Percentiles rank a stretch among this genome's conserved stretches.
Evolutionary conservation across 2,329 filamentous ascomycete genomes (phyloP).

Genomic region (Talaromyces atroroseus): DNA sequence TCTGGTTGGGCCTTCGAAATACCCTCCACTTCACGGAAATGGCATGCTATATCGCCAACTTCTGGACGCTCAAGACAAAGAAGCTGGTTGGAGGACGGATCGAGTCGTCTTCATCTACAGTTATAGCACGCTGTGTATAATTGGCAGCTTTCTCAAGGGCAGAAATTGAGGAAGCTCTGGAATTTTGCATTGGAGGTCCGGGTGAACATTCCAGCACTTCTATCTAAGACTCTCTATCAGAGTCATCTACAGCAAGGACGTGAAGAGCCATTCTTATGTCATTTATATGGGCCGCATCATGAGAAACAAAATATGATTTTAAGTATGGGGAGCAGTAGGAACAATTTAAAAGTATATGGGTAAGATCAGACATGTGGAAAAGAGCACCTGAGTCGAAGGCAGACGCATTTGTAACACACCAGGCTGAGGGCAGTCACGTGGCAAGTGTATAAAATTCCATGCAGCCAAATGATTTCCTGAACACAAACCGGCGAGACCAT

Average conservation of each 20-base stretch:
- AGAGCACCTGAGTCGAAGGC: not conserved
- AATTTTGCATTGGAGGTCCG: constrained; percentile 3
- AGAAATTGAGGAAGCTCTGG: not conserved
- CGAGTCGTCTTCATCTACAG: not conserved
- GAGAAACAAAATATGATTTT: not conserved
- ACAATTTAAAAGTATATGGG: not conserved
- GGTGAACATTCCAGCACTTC: constrained; percentile 7
- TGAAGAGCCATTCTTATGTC: not conserved
- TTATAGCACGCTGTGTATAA: not conserved
- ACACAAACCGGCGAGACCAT: no score
- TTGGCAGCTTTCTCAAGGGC: not conserved
- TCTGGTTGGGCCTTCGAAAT: not conserved
- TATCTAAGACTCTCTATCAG: constrained; percentile 7
- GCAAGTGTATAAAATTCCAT: not conserved
- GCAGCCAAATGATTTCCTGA: not conserved
- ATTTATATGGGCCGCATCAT: not conserved
- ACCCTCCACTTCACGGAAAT: not conserved
- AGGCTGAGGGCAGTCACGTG: constrained; percentile 2
- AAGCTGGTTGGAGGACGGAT: not conserved
- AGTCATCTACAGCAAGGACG: constrained; percentile 3
- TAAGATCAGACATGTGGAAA: not conserved
- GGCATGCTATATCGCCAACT: constrained; percentile 5
- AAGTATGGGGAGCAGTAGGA: no score
- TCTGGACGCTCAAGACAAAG: not conserved
- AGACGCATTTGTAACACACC: not conserved